Base-by-base conservation (phyloP, 768 basidiomycete genomes). In the Pleurotus tuoliensis region DNA sequence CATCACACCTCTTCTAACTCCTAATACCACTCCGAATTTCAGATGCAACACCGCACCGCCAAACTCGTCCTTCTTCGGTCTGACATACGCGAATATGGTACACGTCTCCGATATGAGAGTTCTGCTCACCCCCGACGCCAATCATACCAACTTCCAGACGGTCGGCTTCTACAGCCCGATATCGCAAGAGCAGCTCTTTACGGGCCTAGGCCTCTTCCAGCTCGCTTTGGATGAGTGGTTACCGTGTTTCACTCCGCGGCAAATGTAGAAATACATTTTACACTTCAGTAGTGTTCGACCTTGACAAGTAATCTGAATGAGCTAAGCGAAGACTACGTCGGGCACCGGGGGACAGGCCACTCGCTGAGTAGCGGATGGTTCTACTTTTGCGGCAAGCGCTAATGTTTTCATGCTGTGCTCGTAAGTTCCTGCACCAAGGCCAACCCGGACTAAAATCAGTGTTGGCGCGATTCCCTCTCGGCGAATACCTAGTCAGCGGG, bases 121-220 rank as follows among this genome's bases (percentile, higher is more conserved):
- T 5, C 69, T 79, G 1, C 66, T 80, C 27, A 72, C 71, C 2
- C 77, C 76, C 2, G 79, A 81, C 58, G 64, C 74, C 13, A 79
- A 81, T 60, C 79, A 81, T 57, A 68, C 72, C 34, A 71, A 76
- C 58, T 79, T 79, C 62, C 71, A 73, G 56, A 79, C 79, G 0
- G 74, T 81, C 4, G 79, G 78, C 6, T 81, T 79, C 59, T 80
- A 80, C 64, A 78, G 76, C 55, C 78, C 77, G 0, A 65, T 79
- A 0, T 69, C 76, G 8, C 75, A 75, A 55, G 73, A 73, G 53
- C 76, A 74, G 3, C 80, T 80, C 65, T 79, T 73, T 49, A 63
- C 76, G 3, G 79, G 79, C n/a, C 56, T 81, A 7, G 76, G 74
- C 1, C 62, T 80, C 16, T 80, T 80, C 56, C 68, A 75, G 58